phyloP scores from a whole-genome alignment of 345 rosid species.

The Nephelium lappaceum region DNA sequence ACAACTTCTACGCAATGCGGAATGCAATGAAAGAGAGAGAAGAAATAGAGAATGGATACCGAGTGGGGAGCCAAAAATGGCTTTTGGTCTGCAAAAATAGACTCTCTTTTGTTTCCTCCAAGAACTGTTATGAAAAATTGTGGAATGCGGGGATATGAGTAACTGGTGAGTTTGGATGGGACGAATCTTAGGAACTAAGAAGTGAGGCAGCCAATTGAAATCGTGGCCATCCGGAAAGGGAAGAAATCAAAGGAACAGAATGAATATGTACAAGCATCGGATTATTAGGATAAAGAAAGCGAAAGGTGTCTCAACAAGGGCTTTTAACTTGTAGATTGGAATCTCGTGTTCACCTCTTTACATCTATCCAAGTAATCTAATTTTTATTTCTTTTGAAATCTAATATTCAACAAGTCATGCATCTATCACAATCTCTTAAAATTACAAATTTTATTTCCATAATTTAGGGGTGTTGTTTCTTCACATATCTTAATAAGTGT shows the following conservation, averaged over 20 bases:
- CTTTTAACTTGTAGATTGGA: slow-evolving; percentile 19
- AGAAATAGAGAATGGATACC: background rate
- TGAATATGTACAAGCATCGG: background rate
- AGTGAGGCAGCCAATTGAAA: background rate
- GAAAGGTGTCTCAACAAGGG: slow-evolving; percentile 30
- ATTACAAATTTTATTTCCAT: background rate
- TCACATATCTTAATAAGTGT: no score
- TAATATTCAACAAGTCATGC: no score
- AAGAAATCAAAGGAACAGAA: background rate
- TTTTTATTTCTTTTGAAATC: no score
- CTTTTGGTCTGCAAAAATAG: slow-evolving; percentile 4
- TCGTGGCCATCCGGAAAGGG: background rate
- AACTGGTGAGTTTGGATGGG: background rate
- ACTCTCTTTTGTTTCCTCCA: background rate
- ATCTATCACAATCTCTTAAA: no score
- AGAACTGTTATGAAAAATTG: background rate
- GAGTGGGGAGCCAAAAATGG: background rate
- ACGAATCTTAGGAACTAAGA: background rate
- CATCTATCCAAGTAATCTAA: background rate
- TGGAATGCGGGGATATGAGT: background rate
- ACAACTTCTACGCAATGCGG: background rate
- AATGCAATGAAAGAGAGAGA: background rate
- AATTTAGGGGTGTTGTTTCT: no score
- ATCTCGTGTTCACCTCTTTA: background rate
- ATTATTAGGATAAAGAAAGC: slow-evolving; percentile 35